phyloP scores from a whole-genome alignment of 2,329 filamentous ascomycete species.

The Alternaria burnsii region DNA sequence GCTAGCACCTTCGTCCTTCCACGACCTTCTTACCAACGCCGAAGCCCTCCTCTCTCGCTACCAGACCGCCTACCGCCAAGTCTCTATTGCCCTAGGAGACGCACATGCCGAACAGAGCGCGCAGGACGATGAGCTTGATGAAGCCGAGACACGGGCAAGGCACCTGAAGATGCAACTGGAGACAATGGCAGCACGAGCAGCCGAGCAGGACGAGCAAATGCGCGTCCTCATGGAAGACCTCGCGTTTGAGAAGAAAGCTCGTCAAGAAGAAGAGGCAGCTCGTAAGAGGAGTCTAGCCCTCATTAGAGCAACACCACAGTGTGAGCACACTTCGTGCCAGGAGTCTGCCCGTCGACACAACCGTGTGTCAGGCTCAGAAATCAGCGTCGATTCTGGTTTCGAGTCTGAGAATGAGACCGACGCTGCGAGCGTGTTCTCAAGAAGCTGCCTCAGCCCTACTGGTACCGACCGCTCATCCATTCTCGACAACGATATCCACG shows the following conservation, averaged over 20 bases:
- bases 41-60: constrained; percentile 63
- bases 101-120: constrained; percentile 64
- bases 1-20: constrained; percentile 62
- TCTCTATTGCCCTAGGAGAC: constrained; percentile 56
- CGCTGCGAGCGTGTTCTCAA: constrained; percentile 52
- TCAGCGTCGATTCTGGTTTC: constrained; percentile 65
- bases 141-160: constrained; percentile 64
- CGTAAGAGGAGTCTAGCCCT: constrained; percentile 43
- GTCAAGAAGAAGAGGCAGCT: constrained; percentile 48
- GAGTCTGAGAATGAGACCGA: constrained; percentile 66
- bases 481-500: constrained; percentile 44
- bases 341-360: constrained; percentile 38
- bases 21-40: constrained; percentile 65
- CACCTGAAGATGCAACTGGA: constrained; percentile 69
- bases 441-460: constrained; percentile 50
- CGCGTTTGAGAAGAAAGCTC: constrained; percentile 42
- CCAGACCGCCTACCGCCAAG: constrained; percentile 63
- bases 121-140: constrained; percentile 68
- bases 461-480: constrained; percentile 46
- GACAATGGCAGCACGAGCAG: constrained; percentile 64
- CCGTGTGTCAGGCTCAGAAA: constrained; percentile 46
- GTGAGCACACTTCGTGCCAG: constrained; percentile 29
- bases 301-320: constrained; percentile 30
- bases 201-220: constrained; percentile 66
- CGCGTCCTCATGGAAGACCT: constrained; percentile 45